These are phyloP conservation scores for Tricladium varicosporioides DNA, from an alignment of 2,329 filamentous ascomycete species.

Conservation along the genomic window DNA sequence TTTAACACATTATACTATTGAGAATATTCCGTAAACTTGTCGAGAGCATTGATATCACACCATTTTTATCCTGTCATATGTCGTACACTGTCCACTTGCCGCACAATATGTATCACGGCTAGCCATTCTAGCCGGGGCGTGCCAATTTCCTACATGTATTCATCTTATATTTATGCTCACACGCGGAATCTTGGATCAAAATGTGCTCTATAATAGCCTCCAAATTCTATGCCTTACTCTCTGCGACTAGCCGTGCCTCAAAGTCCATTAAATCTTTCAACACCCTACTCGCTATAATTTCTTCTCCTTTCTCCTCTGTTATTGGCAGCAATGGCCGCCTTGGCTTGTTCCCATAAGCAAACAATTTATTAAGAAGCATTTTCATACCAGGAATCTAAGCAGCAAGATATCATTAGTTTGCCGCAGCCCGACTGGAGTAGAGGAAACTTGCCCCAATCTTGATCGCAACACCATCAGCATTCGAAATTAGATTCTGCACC, in stretches of 20 bases:
- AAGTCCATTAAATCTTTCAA: conserved; percentile 17
- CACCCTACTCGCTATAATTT: not conserved
- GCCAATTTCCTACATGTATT: no score
- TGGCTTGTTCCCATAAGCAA: conserved; percentile 21
- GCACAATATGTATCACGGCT: no score
- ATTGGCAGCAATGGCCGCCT: conserved; percentile 24
- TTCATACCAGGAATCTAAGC: conserved; percentile 27
- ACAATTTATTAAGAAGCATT: conserved; percentile 19
- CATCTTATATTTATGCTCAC: no score
- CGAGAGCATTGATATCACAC: no score
- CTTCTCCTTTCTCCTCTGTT: conserved; percentile 16
- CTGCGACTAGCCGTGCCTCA: not conserved
- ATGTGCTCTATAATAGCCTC: no score
- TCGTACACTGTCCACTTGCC: no score
- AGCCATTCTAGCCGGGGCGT: no score
- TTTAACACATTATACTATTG: no score
- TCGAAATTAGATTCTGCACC: conserved; percentile 21
- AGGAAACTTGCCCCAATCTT: conserved; percentile 19
- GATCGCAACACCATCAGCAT: conserved; percentile 23
- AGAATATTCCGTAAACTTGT: no score
- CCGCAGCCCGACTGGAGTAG: not conserved
- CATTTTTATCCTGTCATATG: no score
- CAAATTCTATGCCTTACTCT: not conserved
- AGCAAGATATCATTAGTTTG: not conserved
- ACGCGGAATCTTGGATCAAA: no score